These are phyloP conservation scores for Odontarrhena argentea DNA, from an alignment of 345 rosid species.

Conservation along the genomic window DNA sequence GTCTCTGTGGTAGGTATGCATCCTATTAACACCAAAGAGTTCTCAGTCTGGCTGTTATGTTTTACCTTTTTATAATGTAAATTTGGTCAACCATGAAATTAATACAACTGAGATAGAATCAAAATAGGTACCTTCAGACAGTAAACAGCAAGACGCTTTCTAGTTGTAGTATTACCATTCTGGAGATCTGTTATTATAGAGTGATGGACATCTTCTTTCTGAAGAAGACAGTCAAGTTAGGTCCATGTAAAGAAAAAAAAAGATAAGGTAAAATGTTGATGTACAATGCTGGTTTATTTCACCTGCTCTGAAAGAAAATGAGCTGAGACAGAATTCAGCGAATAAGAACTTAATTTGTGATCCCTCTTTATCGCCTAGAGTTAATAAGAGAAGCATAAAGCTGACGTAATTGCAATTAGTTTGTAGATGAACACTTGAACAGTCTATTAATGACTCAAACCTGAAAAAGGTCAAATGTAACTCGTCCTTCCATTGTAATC, in stretches of 20 bases:
- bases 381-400: slow-evolving; percentile 7
- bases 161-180: slow-evolving; percentile 83
- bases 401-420: slow-evolving; percentile 16
- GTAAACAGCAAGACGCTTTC: slow-evolving; percentile 86
- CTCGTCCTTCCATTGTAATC: slow-evolving; percentile 91
- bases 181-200: slow-evolving; percentile 89
- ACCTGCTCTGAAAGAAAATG: slow-evolving; percentile 99
- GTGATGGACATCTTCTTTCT: slow-evolving; percentile 93
- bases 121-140: slow-evolving; percentile 55
- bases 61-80: not conserved
- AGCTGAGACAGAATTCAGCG: slow-evolving; percentile 93
- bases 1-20: slow-evolving; percentile 87
- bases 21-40: slow-evolving; percentile 53
- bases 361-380: slow-evolving; percentile 83
- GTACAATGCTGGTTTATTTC: slow-evolving; percentile 17
- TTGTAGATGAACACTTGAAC: slow-evolving; percentile 1
- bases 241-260: not conserved
- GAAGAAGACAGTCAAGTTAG: slow-evolving; percentile 25
- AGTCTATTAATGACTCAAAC: slow-evolving; percentile 46
- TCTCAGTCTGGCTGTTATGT: not conserved
- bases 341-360: slow-evolving; percentile 92
- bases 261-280: not conserved
- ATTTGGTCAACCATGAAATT: not conserved
- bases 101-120: not conserved
- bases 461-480: slow-evolving; percentile 98